A percentile compares a stretch with the other conserved stretches of the same genome.
phyloP scores from a whole-genome alignment of 257 asterid species.

The Rubia yunnanensis region DNA sequence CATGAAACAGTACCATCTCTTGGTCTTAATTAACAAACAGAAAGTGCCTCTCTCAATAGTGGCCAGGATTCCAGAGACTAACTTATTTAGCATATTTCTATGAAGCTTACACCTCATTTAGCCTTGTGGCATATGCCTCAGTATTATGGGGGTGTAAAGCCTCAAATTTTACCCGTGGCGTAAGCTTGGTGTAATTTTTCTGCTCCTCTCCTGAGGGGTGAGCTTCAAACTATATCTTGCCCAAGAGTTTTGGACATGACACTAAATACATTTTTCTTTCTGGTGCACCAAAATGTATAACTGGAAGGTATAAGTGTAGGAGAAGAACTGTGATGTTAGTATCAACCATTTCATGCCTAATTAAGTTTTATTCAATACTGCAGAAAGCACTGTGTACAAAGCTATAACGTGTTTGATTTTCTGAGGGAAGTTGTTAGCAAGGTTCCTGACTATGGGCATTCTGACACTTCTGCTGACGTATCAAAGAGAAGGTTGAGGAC shows the following conservation, averaged over 20 bases:
- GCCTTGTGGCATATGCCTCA: no score
- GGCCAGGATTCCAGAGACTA: no score
- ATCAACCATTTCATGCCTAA: not conserved
- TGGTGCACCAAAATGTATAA: not conserved
- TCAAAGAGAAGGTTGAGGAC: slow-evolving; percentile 59
- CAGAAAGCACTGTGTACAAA: slow-evolving; percentile 88
- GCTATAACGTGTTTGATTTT: slow-evolving; percentile 89
- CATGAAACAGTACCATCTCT: not conserved
- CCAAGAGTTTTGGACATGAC: not conserved
- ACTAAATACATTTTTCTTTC: not conserved
- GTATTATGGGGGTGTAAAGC: no score
- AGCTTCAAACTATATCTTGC: no score
- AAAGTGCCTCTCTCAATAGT: no score
- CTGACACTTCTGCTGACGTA: slow-evolving; percentile 56
- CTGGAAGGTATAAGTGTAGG: not conserved
- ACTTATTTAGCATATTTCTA: no score
- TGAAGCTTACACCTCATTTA: no score
- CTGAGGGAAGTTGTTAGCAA: slow-evolving; percentile 85
- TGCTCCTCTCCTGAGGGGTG: no score
- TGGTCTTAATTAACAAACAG: not conserved
- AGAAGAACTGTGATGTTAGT: not conserved
- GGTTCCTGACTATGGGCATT: slow-evolving; percentile 91
- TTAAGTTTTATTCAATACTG: slow-evolving; percentile 13
- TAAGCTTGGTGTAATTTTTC: no score
- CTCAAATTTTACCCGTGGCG: no score